phyloP scores from a whole-genome alignment of 768 basidiomycete species.

The Cubamyces sp. region DNA sequence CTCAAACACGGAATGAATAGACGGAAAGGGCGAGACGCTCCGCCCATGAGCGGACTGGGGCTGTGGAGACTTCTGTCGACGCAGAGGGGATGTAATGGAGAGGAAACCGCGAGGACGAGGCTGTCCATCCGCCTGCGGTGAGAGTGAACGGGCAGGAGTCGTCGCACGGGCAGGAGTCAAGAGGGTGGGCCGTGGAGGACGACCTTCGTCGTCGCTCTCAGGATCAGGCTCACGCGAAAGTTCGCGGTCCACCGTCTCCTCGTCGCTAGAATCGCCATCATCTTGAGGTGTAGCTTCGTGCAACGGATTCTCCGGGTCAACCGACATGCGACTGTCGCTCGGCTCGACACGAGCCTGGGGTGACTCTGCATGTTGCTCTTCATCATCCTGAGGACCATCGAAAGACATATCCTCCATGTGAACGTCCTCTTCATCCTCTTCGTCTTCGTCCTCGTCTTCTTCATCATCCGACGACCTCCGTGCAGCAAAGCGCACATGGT shows the following conservation, averaged over 20 bases:
- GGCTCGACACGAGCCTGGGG: neutral
- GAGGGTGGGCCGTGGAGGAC: neutral
- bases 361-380: neutral
- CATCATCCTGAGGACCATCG: conserved; percentile 19
- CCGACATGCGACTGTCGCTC: neutral
- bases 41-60: neutral
- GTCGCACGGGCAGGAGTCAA: conserved; percentile 5
- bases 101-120: conserved; percentile 10
- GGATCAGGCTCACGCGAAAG: conserved; percentile 36
- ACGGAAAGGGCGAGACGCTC: conserved; percentile 15
- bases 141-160: conserved; percentile 2
- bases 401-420: conserved; percentile 25
- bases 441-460: conserved; percentile 3
- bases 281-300: conserved; percentile 28
- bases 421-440: conserved; percentile 4
- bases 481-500: conserved; percentile 18
- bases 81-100: conserved; percentile 17
- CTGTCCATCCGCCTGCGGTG: conserved; percentile 1
- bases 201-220: conserved; percentile 29
- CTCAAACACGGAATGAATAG: conserved; percentile 19
- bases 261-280: conserved; percentile 30
- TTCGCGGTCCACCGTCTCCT: conserved; percentile 39
- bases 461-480: conserved; percentile 26
- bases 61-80: conserved; percentile 19
- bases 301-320: neutral